Percentiles rank a stretch among this genome's conserved stretches.
These are phyloP conservation scores for Astragalus membranaceus DNA, from an alignment of 306 rosid species.

Conservation along the genomic window DNA sequence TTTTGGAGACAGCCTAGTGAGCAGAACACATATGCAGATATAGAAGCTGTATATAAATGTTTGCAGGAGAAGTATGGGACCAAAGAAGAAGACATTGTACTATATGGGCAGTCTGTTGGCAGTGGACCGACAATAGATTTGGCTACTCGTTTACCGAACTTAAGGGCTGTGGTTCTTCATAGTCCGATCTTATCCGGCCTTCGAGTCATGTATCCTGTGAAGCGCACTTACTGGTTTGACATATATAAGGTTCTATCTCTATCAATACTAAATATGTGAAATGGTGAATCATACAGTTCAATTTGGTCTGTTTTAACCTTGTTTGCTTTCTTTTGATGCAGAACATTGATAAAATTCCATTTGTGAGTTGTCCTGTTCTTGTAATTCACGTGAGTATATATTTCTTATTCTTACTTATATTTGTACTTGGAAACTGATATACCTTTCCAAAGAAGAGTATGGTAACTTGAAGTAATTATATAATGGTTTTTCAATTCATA, in stretches of 20 bases:
- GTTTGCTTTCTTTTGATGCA: not conserved
- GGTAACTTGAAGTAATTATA: too few species aligned
- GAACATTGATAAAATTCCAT: slow-evolving; percentile 16
- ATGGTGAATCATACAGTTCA: too few species aligned
- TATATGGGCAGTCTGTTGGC: slow-evolving; percentile 30
- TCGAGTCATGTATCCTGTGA: slow-evolving; percentile 96
- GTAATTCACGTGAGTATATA: slow-evolving; percentile 13
- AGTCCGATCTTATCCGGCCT: slow-evolving; percentile 94
- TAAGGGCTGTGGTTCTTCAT: slow-evolving; percentile 93
- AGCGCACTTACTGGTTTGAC: slow-evolving; percentile 94
- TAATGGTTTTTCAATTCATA: too few species aligned
- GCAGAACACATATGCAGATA: slow-evolving; percentile 91
- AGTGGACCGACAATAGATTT: slow-evolving; percentile 92
- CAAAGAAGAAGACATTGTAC: slow-evolving; percentile 86
- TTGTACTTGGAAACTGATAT: too few species aligned
- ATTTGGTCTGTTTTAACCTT: too few species aligned
- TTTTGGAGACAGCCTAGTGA: slow-evolving; percentile 72
- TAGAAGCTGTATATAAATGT: slow-evolving; percentile 87
- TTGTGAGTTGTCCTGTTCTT: slow-evolving; percentile 12
- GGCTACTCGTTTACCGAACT: slow-evolving; percentile 66
- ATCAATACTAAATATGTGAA: not conserved
- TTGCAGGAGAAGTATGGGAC: slow-evolving; percentile 71
- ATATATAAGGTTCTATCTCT: slow-evolving; percentile 70
- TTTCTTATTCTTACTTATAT: too few species aligned
- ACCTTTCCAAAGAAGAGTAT: too few species aligned